Evolutionary conservation across 2,329 filamentous ascomycete genomes (phyloP), one percentile per base, ranked within the genome.

Genomic region (Botrytis byssoidea): DNA sequence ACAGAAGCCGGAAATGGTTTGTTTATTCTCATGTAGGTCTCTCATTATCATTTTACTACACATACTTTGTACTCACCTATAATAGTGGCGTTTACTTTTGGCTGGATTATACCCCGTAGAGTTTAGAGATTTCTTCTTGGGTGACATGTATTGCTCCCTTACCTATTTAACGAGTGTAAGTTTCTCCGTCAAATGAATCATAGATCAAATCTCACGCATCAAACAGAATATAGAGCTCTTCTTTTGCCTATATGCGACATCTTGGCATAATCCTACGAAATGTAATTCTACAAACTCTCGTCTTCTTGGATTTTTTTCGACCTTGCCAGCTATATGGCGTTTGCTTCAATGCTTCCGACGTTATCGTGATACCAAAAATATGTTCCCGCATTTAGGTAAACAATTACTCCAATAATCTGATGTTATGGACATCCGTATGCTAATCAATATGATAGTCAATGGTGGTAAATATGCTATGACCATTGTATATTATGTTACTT

Each of bases 101-200:
- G 93, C 95, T 22, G 95, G 95, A 6, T 82, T 97, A 32, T 98
- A 97, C 79, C 94, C 94, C 1, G 96, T 99, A 68, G 95, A 98
- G 81, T 99, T 98, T 82, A 90, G 95, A 74, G 96, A 99, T 83
- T 98, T 99, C 84, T 98, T 98, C 83, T 87, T 98, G 0, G 96
- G 96, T 70, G 96, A 99, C 81, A 98, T 98, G 86, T 97, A 97
- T 82, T 98, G 95, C 83, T 98, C 96, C 4, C 86, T 97, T 73
- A 97, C 95, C 9, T 99, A 99, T 82, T 88, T 92, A 25, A 93
- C 93, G 83, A 92, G 93, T 75, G 93, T 95, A 86, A 85, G 92
- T 88, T 10, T 3, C 40, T 4, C 25, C 7, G 5, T 37, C 8
- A 8, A 4, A n/a, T 20, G 5, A 18, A n/a, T 20, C 46, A 16